Conservation (phyloP, 768 basidiomycete genomes). For the Leucogyrophana mollusca region DNA sequence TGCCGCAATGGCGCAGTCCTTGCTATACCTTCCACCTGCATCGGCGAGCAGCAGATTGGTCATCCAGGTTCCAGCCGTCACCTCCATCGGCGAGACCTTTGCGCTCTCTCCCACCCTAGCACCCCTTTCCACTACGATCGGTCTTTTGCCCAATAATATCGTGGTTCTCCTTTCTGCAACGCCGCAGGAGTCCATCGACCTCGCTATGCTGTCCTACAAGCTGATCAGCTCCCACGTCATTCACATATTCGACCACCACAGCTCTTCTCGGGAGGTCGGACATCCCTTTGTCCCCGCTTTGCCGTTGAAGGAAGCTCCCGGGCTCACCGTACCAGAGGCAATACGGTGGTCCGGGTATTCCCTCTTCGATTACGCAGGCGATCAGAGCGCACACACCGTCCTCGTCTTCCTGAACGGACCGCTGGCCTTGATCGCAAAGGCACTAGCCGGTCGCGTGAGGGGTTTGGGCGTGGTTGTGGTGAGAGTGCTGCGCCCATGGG, state of each 20-base stretch:
- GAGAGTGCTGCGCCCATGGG: slow-evolving; percentile 85
- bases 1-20: slow-evolving; percentile 76
- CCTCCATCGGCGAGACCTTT: slow-evolving; percentile 62
- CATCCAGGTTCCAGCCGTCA: slow-evolving; percentile 79
- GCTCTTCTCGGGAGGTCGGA: slow-evolving; percentile 73
- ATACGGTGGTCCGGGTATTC: slow-evolving; percentile 60
- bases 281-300: slow-evolving; percentile 45
- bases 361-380: slow-evolving; percentile 78
- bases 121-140: slow-evolving; percentile 56
- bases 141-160: slow-evolving; percentile 61
- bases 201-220: slow-evolving; percentile 74
- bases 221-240: slow-evolving; percentile 68
- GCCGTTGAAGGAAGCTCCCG: slow-evolving; percentile 26
- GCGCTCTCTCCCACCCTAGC: slow-evolving; percentile 78
- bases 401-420: slow-evolving; percentile 77
- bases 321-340: slow-evolving; percentile 42
- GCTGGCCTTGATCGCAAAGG: slow-evolving; percentile 62
- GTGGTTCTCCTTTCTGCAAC: slow-evolving; percentile 81
- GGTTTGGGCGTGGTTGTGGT: slow-evolving; percentile 70
- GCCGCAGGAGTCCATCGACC: slow-evolving; percentile 78
- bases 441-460: slow-evolving; percentile 38
- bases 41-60: slow-evolving; percentile 66
- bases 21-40: slow-evolving; percentile 68
- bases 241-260: slow-evolving; percentile 89
- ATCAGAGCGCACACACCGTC: slow-evolving; percentile 57